A percentile compares a stretch with the other conserved stretches of the same genome.
phyloP scores from a whole-genome alignment of 495 filamentous ascomycete species.

The Neurospora discreta region DNA sequence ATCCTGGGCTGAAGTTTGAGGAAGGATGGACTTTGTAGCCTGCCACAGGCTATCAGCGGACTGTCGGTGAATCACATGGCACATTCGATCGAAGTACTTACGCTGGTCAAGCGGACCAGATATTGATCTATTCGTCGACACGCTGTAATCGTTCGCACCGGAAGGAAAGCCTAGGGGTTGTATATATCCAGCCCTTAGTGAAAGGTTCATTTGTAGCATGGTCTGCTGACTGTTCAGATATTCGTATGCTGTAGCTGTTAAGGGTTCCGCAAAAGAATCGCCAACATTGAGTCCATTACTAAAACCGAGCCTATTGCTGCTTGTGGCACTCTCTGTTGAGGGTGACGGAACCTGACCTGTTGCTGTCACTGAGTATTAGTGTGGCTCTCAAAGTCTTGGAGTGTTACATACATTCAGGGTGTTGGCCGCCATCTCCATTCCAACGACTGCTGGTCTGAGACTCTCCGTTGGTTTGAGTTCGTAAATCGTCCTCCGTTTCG shows the following conservation, averaged over 20 bases:
- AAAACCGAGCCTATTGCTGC: not conserved
- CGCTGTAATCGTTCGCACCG: not conserved
- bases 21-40: conserved; percentile 33
- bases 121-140: not conserved
- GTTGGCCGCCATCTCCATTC: not conserved
- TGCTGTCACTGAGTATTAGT: not conserved
- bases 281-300: not conserved
- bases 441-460: not conserved
- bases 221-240: not conserved
- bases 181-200: not conserved
- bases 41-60: conserved; percentile 8
- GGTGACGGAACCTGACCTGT: not conserved
- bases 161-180: not conserved
- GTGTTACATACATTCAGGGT: not conserved
- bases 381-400: not conserved
- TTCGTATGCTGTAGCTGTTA: not conserved
- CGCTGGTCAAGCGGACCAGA: conserved; percentile 5
- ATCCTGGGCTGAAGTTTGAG: conserved; percentile 27
- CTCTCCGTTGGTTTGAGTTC: not conserved
- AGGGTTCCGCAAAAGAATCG: not conserved
- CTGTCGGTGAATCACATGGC: not conserved
- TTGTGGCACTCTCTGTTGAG: not conserved
- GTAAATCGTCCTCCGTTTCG: not conserved
- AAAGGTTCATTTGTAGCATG: not conserved
- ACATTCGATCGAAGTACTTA: not conserved